Evolutionary conservation across 768 basidiomycete genomes (phyloP).

Genomic region (Lentinula detonsa): DNA sequence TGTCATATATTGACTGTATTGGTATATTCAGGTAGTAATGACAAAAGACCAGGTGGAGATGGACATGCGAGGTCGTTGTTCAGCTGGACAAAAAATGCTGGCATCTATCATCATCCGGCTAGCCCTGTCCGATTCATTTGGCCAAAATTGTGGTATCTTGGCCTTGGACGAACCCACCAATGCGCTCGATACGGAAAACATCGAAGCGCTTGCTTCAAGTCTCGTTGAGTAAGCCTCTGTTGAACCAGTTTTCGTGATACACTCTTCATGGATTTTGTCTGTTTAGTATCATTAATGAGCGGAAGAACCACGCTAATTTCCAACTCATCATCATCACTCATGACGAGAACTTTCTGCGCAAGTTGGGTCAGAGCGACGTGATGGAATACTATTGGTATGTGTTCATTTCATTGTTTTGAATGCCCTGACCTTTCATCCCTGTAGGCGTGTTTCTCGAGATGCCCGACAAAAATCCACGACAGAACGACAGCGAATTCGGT

Average conservation of each 20-base stretch:
- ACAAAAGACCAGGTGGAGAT: conserved; percentile 98
- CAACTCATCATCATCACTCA: conserved; percentile 97
- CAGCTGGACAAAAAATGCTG: conserved; percentile 97
- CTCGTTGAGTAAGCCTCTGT: conserved; percentile 71
- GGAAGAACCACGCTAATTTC: conserved; percentile 85
- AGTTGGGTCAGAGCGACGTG: conserved; percentile 85
- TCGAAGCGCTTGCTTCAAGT: conserved; percentile 87
- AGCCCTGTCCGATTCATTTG: conserved; percentile 95
- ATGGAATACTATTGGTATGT: conserved; percentile 92
- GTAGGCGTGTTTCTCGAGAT: conserved; percentile 77
- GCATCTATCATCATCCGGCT: conserved; percentile 97
- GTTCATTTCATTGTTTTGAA: background rate
- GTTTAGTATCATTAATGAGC: conserved; percentile 86
- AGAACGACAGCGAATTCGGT: conserved; percentile 21
- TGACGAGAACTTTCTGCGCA: conserved; percentile 90
- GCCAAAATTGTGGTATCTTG: conserved; percentile 95
- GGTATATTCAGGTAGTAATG: conserved; percentile 80
- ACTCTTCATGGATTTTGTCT: background rate
- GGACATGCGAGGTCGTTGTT: conserved; percentile 99
- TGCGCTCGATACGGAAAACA: conserved; percentile 93
- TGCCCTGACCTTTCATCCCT: conserved; percentile 3
- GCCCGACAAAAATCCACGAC: conserved; percentile 36
- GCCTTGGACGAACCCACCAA: conserved; percentile 98
- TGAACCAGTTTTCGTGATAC: background rate
- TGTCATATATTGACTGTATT: conserved; percentile 9